Conservation (phyloP, 1,139 yeast genomes). For the Debaryomycetaceae sp. region DNA sequence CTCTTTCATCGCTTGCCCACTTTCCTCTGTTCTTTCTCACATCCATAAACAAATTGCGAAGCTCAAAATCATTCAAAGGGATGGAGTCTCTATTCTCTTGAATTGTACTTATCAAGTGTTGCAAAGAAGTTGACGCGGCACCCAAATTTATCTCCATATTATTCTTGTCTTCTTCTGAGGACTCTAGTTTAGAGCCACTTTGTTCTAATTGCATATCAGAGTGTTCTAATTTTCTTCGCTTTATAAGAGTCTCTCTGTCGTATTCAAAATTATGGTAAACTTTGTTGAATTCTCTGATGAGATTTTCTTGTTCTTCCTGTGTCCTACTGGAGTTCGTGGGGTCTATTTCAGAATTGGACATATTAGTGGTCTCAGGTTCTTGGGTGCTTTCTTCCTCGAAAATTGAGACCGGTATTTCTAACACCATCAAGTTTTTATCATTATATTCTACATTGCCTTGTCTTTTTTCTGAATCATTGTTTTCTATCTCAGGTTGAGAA, state of each 20-base stretch:
- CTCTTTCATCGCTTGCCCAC: conserved; percentile 93
- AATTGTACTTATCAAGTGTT: conserved; percentile 74
- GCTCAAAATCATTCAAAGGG: conserved; percentile 76
- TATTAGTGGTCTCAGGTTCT: conserved; percentile 3
- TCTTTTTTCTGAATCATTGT: conserved; percentile 3
- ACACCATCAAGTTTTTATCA: conserved; percentile 25
- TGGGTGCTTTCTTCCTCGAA: conserved; percentile 13
- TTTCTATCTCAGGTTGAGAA: conserved; percentile 3
- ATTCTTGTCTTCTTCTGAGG: conserved; percentile 8
- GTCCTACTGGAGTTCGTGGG: conserved; percentile 7
- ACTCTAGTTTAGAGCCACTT: conserved; percentile 8
- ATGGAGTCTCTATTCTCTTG: conserved; percentile 75
- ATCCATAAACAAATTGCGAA: conserved; percentile 81
- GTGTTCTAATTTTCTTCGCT: conserved; percentile 74
- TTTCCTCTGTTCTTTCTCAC: conserved; percentile 93
- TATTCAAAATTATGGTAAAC: conserved; percentile 83
- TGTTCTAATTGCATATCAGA: conserved; percentile 68
- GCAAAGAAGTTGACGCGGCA: conserved; percentile 77
- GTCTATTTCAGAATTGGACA: conserved; percentile 6
- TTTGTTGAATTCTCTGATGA: conserved; percentile 46
- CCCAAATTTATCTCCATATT: conserved; percentile 53
- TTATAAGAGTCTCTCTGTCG: conserved; percentile 73
- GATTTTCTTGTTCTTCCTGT: conserved; percentile 35
- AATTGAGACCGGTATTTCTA: conserved; percentile 28
- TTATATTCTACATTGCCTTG: conserved; percentile 13